Conservation (phyloP, 2,329 filamentous ascomycete species). For the Penicillium janthinellum region DNA sequence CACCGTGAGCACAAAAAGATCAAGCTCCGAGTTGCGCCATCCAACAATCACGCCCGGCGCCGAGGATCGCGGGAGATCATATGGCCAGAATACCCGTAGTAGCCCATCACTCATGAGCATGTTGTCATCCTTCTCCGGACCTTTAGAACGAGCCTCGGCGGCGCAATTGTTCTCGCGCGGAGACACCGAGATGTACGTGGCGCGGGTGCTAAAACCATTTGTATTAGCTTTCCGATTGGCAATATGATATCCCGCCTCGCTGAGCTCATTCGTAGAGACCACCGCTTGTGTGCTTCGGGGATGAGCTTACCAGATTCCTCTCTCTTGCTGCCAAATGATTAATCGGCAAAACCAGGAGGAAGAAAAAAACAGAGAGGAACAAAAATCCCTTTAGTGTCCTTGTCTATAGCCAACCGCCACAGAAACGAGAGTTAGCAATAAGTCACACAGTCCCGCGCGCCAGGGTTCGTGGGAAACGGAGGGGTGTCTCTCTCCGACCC, state of each 20-base stretch:
- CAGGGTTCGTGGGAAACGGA: constrained; percentile 6
- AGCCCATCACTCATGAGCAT: constrained; percentile 75
- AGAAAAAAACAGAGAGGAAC: constrained; percentile 80
- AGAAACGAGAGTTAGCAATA: constrained; percentile 8
- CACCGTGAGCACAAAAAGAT: constrained; percentile 87
- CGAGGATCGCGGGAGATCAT: constrained; percentile 72
- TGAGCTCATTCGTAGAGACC: background rate
- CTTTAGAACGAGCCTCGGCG: constrained; percentile 88
- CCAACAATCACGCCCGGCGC: constrained; percentile 85
- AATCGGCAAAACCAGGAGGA: constrained; percentile 80
- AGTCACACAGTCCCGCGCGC: background rate
- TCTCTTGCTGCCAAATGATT: constrained; percentile 80
- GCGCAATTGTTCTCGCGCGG: constrained; percentile 90
- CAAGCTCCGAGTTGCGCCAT: constrained; percentile 89
- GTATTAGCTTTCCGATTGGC: constrained; percentile 10
- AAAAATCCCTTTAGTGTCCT: constrained; percentile 84
- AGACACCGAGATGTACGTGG: constrained; percentile 75
- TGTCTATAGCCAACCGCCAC: constrained; percentile 55
- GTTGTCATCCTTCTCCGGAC: constrained; percentile 53
- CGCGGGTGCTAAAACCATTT: constrained; percentile 70
- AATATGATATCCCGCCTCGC: background rate
- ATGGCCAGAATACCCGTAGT: constrained; percentile 98
- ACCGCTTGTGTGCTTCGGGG: background rate
- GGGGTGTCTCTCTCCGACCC: constrained; percentile 10
- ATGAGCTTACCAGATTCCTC: constrained; percentile 68